These are phyloP conservation scores for Fusarium humuli DNA, from an alignment of 2,329 filamentous ascomycete species.

Conservation along the genomic window DNA sequence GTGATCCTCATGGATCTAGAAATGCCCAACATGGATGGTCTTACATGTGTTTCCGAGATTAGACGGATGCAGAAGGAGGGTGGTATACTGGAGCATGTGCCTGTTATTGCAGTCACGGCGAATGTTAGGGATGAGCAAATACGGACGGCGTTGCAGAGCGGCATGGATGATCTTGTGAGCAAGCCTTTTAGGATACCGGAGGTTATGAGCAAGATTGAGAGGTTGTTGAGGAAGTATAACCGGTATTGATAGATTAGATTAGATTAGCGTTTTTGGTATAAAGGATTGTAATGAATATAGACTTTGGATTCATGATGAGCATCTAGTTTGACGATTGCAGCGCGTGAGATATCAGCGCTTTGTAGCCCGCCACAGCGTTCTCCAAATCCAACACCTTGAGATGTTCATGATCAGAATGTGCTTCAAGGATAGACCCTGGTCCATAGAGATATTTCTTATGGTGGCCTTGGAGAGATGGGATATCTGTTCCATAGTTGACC, in stretches of 20 bases:
- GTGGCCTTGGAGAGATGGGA: not conserved
- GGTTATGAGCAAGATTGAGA: conserved; percentile 66
- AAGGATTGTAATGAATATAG: not conserved
- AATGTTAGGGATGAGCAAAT: conserved; percentile 63
- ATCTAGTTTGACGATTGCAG: not conserved
- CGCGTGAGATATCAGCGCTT: not conserved
- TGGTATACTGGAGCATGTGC: conserved; percentile 50
- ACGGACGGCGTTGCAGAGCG: conserved; percentile 50
- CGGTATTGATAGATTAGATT: not conserved
- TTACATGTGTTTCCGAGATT: conserved; percentile 57
- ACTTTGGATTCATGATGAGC: not conserved
- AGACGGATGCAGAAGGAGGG: conserved; percentile 53
- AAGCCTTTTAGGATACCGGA: conserved; percentile 68
- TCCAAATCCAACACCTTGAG: conserved; percentile 8
- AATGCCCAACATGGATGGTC: conserved; percentile 63
- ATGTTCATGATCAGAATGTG: conserved; percentile 19
- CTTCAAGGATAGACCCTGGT: conserved; percentile 6
- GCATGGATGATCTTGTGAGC: conserved; percentile 65
- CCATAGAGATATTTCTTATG: conserved; percentile 17
- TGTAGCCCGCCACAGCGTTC: not conserved
- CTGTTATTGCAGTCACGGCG: conserved; percentile 61
- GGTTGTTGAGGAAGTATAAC: conserved; percentile 13
- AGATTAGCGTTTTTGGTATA: not conserved
- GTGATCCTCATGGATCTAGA: conserved; percentile 61
- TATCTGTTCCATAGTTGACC: conserved; percentile 8